Conservation (phyloP, 2,329 filamentous ascomycete species). For the Claviceps pazoutovae region DNA sequence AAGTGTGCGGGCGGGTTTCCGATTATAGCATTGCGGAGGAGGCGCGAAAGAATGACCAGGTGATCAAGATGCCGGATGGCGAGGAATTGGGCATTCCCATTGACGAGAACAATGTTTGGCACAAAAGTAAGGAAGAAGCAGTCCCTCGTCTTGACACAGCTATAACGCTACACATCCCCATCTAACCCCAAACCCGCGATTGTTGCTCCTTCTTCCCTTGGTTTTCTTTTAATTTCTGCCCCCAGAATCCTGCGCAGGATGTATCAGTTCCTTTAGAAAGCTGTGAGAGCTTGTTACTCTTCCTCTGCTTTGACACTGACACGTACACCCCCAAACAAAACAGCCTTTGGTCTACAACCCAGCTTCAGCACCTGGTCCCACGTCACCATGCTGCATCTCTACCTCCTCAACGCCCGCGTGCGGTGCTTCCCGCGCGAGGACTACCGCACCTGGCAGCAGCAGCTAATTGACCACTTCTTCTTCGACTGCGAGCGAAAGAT, state of each 20-base stretch:
- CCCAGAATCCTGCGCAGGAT: too few species aligned
- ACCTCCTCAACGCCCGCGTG: slow-evolving; percentile 71
- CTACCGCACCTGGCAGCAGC: slow-evolving; percentile 68
- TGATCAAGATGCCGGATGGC: slow-evolving; percentile 60
- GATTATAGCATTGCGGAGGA: slow-evolving; percentile 63
- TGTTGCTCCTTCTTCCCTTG: not conserved
- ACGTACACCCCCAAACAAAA: not conserved
- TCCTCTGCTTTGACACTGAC: not conserved
- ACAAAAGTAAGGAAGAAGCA: slow-evolving; percentile 43
- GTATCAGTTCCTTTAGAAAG: too few species aligned
- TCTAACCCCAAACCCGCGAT: not conserved
- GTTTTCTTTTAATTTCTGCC: not conserved
- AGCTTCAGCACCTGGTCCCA: slow-evolving; percentile 96
- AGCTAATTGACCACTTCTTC: slow-evolving; percentile 92
- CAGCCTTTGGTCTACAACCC: slow-evolving; percentile 64
- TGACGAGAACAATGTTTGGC: slow-evolving; percentile 42
- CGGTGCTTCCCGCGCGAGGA: slow-evolving; percentile 60
- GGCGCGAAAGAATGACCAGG: slow-evolving; percentile 48
- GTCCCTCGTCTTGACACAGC: not conserved
- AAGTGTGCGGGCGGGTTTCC: slow-evolving; percentile 57
- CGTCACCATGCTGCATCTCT: slow-evolving; percentile 92
- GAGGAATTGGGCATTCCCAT: slow-evolving; percentile 57
- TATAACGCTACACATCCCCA: slow-evolving; percentile 3
- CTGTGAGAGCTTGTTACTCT: too few species aligned
- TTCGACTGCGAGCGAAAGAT: slow-evolving; percentile 76